These are phyloP conservation scores for Coemansia brasiliensis DNA, from an alignment of 192 early-diverging fungal species.

Conservation along the genomic window DNA sequence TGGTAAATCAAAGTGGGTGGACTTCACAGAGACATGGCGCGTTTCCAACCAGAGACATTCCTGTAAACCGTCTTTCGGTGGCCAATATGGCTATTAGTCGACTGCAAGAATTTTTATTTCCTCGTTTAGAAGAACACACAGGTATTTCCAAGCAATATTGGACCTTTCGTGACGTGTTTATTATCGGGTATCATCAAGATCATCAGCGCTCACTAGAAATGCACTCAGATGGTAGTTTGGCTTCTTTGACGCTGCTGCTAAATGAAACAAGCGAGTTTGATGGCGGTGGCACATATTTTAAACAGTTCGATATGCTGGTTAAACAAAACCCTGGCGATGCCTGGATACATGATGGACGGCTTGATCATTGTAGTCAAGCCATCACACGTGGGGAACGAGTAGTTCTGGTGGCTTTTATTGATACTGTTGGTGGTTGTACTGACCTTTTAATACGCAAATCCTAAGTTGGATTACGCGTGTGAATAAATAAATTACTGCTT, in stretches of 20 bases:
- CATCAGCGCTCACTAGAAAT: conserved; percentile 43
- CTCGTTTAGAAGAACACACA: conserved; percentile 23
- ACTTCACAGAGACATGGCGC: conserved; percentile 53
- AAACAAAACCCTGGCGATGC: conserved; percentile 45
- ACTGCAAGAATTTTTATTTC: conserved; percentile 17
- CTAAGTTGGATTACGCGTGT: no score
- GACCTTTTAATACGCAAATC: conserved; percentile 5
- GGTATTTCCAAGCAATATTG: conserved; percentile 29
- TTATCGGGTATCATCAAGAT: conserved; percentile 50
- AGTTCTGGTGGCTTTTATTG: conserved; percentile 59
- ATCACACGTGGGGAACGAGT: conserved; percentile 46
- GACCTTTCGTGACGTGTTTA: conserved; percentile 54
- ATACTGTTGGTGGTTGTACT: conserved; percentile 40
- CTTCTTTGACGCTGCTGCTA: conserved; percentile 57
- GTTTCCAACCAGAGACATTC: conserved; percentile 56
- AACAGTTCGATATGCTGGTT: conserved; percentile 14
- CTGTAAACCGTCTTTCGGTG: conserved; percentile 15
- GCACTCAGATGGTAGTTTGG: conserved; percentile 61
- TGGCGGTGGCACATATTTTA: conserved; percentile 59
- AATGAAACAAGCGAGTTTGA: conserved; percentile 51
- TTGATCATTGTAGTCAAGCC: conserved; percentile 45
- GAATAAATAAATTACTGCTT: no score
- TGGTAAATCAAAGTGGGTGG: conserved; percentile 31
- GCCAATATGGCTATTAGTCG: background rate
- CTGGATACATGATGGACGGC: conserved; percentile 51